Percentiles rank a stretch among this genome's conserved stretches.
phyloP scores from a whole-genome alignment of 75 land plant genomes.

The Cupressus sempervirens region DNA sequence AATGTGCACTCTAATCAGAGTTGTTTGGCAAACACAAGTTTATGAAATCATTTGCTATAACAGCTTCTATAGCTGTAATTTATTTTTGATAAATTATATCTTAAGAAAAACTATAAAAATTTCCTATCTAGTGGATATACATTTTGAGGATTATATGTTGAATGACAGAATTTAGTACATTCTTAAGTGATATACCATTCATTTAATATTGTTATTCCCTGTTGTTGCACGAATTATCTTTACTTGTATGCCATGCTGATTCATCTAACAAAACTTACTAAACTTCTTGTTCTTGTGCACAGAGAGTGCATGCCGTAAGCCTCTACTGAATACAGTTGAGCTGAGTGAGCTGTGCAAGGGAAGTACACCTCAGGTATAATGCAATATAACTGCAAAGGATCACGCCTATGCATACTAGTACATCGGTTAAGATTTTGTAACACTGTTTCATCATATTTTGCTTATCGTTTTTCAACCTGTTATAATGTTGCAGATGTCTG shows the following conservation, averaged over 20 bases:
- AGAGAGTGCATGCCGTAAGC: slow-evolving; percentile 15
- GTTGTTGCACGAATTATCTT: not conserved
- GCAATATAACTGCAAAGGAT: not conserved
- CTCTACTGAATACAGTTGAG: slow-evolving; percentile 15
- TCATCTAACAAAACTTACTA: not conserved
- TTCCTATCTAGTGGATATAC: not conserved
- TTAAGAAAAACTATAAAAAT: too few species aligned
- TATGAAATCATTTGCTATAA: not conserved
- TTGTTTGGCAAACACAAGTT: not conserved
- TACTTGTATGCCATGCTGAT: not conserved
- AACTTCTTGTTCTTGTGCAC: slow-evolving; percentile 1
- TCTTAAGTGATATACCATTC: not conserved
- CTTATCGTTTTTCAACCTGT: not conserved
- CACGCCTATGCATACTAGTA: not conserved
- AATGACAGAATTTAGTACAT: not conserved
- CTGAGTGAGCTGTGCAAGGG: slow-evolving; percentile 28
- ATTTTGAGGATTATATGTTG: not conserved
- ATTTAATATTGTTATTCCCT: not conserved
- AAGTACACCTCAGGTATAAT: slow-evolving; percentile 27
- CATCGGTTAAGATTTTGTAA: not conserved
- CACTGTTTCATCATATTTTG: too few species aligned
- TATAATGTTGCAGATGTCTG: not conserved
- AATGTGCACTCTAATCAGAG: not conserved
- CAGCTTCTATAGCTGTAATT: not conserved
- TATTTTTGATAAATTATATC: too few species aligned